Conservation (phyloP, 768 basidiomycete genomes). For the Russula ochroleuca region DNA sequence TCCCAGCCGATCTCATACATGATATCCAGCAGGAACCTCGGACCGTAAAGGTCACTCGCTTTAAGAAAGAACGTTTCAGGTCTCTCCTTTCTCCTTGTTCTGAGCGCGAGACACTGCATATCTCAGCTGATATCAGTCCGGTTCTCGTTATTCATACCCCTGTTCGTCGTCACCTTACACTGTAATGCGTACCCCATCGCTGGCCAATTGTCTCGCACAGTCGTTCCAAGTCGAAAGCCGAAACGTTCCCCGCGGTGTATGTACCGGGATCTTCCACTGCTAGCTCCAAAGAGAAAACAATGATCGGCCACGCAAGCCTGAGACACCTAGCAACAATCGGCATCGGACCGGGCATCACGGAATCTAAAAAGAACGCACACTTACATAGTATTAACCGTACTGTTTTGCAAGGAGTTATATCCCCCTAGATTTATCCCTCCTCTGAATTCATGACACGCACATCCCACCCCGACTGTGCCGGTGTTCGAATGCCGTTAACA, state of each 20-base stretch:
- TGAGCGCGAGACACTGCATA: not conserved
- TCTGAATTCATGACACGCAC: constrained; percentile 9
- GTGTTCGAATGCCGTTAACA: constrained; percentile 55
- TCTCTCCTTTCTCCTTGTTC: too few relatives aligned
- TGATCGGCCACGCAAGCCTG: too few relatives aligned
- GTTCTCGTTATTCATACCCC: too few relatives aligned
- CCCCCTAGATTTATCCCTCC: not conserved
- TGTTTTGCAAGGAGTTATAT: not conserved
- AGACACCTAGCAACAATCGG: not conserved
- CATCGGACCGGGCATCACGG: not conserved
- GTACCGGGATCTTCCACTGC: too few relatives aligned
- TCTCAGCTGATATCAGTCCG: not conserved
- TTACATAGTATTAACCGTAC: not conserved
- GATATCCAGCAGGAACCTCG: not conserved
- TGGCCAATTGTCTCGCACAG: too few relatives aligned
- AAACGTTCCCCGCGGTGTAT: too few relatives aligned
- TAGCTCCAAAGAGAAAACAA: too few relatives aligned
- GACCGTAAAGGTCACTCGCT: not conserved
- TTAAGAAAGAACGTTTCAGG: not conserved
- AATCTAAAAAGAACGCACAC: not conserved
- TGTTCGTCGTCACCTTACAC: too few relatives aligned
- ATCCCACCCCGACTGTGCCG: constrained; percentile 40
- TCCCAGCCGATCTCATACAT: too few relatives aligned
- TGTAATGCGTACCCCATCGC: too few relatives aligned
- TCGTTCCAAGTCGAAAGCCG: too few relatives aligned